phyloP scores from a whole-genome alignment of 805 yeast species.

The Kodamaea lidongshanica region DNA sequence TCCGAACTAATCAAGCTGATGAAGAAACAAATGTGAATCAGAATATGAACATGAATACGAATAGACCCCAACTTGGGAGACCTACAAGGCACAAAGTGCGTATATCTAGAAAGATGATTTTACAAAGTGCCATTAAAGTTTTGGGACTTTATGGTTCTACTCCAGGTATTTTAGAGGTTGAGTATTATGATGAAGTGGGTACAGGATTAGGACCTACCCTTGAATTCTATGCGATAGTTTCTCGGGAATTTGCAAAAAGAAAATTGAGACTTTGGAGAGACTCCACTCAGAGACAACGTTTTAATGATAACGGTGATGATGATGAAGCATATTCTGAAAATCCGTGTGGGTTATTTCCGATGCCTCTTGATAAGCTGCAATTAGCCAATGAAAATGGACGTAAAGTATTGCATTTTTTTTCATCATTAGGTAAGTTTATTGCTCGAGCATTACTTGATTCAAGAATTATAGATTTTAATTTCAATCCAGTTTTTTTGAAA shows the following conservation, averaged over 20 bases:
- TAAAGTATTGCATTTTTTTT: conserved; percentile 48
- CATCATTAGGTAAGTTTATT: conserved; percentile 70
- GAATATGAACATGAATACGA: conserved; percentile 4
- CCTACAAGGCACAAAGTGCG: conserved; percentile 75
- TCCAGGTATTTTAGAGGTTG: conserved; percentile 82
- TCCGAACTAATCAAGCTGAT: conserved; percentile 34
- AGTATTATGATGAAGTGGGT: conserved; percentile 88
- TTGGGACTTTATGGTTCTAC: conserved; percentile 67
- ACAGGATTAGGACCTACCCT: conserved; percentile 94
- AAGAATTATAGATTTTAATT: conserved; percentile 77
- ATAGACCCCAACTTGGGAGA: conserved; percentile 56
- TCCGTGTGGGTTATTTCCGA: conserved; percentile 64
- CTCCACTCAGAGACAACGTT: conserved; percentile 7
- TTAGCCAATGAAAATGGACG: conserved; percentile 27
- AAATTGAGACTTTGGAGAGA: conserved; percentile 66
- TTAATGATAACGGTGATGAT: conserved; percentile 3
- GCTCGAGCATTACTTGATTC: conserved; percentile 85
- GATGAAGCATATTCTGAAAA: conserved; percentile 34
- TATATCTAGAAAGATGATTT: conserved; percentile 59
- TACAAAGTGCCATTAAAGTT: conserved; percentile 75
- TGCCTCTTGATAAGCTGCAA: conserved; percentile 41
- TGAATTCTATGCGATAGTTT: conserved; percentile 81
- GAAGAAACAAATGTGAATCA: conserved; percentile 21
- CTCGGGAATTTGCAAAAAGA: conserved; percentile 61
- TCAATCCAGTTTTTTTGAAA: conserved; percentile 66